Base-by-base conservation (phyloP, 108 stramenopile genomes). In the Nannochloropsis granulata region DNA sequence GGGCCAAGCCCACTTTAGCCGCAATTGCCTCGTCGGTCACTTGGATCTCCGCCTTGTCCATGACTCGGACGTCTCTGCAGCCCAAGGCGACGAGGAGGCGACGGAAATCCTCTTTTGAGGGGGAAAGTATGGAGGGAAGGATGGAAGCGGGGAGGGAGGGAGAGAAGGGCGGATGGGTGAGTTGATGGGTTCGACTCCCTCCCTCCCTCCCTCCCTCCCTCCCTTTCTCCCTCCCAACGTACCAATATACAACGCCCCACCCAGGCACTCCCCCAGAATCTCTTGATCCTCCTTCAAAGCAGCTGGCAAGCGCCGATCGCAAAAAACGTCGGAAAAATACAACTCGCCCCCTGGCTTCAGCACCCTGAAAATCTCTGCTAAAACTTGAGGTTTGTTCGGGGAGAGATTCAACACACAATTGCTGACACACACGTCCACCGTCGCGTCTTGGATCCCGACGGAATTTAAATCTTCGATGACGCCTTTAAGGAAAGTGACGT, bases 341-440 rank as follows among this genome's bases (percentile, higher is more conserved):
- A 98, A 83, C 89, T 97, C 96, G 24, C 98, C 98, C 78, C 98
- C 98, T 34, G 93, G 92, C 85, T 95, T 96, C 13, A 98, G 88
- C 21, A 96, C 86, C 24, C 93, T 89, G 83, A 90, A 93, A 42
- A 94, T 96, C 14, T 93, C 91, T 45, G 93, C 92, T 84, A 98
- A 85, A 10, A 98, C 98, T 12, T 21, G 81, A 26, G 19, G 42
- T 92, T 98, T 98, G 85, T 98, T 96, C 34, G 93, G 95, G 44
- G 88, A 96, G 0, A 98, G 91, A 86, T 98, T 98, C 86, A 98
- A 96, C 26, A 98, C 98, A 86, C 98, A 98, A 90, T 98, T 98
- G 81, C 94, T 94, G 56, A 97, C 95, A 80, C 97, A 95, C 56
- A 98, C 92, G 91, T 98, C 98, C 81, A 97, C 95, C 13, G 91